Conservation (phyloP, 2,329 filamentous ascomycete species). For the Xylaria multiplex region DNA sequence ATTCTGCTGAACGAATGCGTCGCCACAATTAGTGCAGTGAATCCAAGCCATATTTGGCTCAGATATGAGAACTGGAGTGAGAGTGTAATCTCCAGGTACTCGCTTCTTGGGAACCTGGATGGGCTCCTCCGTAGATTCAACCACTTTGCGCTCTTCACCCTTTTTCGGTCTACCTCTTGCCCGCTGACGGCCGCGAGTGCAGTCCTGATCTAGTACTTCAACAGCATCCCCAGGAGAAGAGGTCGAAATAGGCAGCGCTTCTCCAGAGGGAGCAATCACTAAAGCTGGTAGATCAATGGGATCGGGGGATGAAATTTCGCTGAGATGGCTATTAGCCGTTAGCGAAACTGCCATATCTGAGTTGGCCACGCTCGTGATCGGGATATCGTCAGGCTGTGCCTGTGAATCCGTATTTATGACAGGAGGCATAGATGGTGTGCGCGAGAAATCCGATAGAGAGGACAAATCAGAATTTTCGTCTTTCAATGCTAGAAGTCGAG, state of each 20-base stretch:
- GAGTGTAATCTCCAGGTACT: slow-evolving; percentile 80
- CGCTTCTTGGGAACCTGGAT: slow-evolving; percentile 52
- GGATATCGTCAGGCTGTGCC: slow-evolving; percentile 6
- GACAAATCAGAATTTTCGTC: slow-evolving; percentile 48
- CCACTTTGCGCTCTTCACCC: slow-evolving; percentile 47
- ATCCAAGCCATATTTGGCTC: slow-evolving; percentile 85
- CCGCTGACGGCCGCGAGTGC: slow-evolving; percentile 36
- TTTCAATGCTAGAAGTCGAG: slow-evolving; percentile 46
- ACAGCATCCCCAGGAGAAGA: slow-evolving; percentile 6
- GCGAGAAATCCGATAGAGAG: slow-evolving; percentile 41
- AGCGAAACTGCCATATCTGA: slow-evolving; percentile 13
- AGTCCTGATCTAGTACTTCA: slow-evolving; percentile 22
- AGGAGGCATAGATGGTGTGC: slow-evolving; percentile 31
- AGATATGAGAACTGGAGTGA: slow-evolving; percentile 79
- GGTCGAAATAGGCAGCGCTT: slow-evolving; percentile 13
- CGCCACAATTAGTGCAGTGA: slow-evolving; percentile 83
- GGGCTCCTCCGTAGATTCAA: slow-evolving; percentile 43
- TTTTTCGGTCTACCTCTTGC: slow-evolving; percentile 46
- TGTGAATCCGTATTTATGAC: slow-evolving; percentile 12
- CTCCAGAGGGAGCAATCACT: slow-evolving; percentile 20
- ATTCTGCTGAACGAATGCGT: slow-evolving; percentile 86
- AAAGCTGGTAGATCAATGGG: slow-evolving; percentile 29
- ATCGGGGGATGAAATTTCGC: slow-evolving; percentile 25
- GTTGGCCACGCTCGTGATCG: not conserved
- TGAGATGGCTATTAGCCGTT: slow-evolving; percentile 11